A percentile compares a stretch with the other conserved stretches of the same genome.
phyloP scores from a whole-genome alignment of 1,284 basidiomycete genomes.

The Gymnopus androsaceus region DNA sequence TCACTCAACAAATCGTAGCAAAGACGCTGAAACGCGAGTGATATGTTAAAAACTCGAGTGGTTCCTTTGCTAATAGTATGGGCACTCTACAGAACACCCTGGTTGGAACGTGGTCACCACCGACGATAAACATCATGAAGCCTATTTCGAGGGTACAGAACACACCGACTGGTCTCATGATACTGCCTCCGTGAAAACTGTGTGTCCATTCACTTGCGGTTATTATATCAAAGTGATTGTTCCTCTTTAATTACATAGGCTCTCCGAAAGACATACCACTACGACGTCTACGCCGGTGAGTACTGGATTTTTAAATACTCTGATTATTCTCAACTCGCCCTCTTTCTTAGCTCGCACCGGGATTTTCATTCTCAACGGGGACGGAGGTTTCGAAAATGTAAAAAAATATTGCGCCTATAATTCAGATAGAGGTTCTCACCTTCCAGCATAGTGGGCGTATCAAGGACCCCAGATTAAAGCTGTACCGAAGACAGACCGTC shows the following conservation, averaged over 20 bases:
- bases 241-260: background rate
- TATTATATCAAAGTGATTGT: background rate
- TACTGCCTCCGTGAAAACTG: background rate
- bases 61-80: too few relatives aligned
- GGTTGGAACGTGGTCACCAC: background rate
- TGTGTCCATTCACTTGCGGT: background rate
- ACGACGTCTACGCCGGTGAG: background rate
- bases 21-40: too few relatives aligned
- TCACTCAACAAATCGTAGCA: too few relatives aligned
- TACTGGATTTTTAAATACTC: background rate
- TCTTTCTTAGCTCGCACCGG: background rate
- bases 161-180: background rate
- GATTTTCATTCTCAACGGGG: background rate
- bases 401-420: background rate
- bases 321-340: background rate
- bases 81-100: background rate
- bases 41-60: too few relatives aligned
- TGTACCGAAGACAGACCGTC: too few relatives aligned
- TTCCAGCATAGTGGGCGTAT: background rate
- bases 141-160: background rate
- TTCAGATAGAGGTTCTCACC: background rate
- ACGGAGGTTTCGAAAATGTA: background rate
- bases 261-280: background rate
- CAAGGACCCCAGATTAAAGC: too few relatives aligned
- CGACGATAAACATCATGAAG: background rate